A percentile compares a stretch with the other conserved stretches of the same genome.
These are phyloP conservation scores for Trichoderma erinaceum DNA, from an alignment of 495 filamentous ascomycete genomes.

Conservation along the genomic window DNA sequence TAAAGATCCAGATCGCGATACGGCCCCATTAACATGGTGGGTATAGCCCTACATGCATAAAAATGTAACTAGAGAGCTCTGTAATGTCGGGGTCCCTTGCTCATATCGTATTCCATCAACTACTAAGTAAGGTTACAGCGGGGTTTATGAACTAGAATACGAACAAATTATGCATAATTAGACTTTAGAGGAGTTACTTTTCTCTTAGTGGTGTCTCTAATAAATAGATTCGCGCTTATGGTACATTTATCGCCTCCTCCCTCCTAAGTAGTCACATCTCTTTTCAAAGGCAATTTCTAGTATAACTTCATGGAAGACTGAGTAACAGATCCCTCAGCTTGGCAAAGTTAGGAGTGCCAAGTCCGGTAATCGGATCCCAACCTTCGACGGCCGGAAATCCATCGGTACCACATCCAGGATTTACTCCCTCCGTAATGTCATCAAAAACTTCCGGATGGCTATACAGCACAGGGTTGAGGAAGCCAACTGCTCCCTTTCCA, in stretches of 20 bases:
- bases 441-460: conserved; percentile 39
- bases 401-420: conserved; percentile 41
- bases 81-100: too few relatives aligned
- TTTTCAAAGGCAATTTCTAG: neutral
- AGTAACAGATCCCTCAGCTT: neutral
- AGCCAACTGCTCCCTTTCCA: conserved; percentile 45
- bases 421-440: conserved; percentile 45
- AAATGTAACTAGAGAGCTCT: too few relatives aligned
- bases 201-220: too few relatives aligned
- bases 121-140: too few relatives aligned
- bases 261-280: neutral
- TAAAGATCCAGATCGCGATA: too few relatives aligned
- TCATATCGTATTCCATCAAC: too few relatives aligned
- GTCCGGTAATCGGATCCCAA: conserved; percentile 29
- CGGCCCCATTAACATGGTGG: too few relatives aligned
- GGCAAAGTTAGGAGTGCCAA: neutral
- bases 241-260: neutral
- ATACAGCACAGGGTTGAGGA: conserved; percentile 48
- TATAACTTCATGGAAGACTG: neutral
- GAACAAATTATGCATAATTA: too few relatives aligned
- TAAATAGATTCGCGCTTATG: too few relatives aligned
- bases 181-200: too few relatives aligned
- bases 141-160: too few relatives aligned
- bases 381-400: conserved; percentile 45
- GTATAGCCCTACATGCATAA: too few relatives aligned